Conservation (phyloP, 768 basidiomycete species). For the Agaricus subrufescens region DNA sequence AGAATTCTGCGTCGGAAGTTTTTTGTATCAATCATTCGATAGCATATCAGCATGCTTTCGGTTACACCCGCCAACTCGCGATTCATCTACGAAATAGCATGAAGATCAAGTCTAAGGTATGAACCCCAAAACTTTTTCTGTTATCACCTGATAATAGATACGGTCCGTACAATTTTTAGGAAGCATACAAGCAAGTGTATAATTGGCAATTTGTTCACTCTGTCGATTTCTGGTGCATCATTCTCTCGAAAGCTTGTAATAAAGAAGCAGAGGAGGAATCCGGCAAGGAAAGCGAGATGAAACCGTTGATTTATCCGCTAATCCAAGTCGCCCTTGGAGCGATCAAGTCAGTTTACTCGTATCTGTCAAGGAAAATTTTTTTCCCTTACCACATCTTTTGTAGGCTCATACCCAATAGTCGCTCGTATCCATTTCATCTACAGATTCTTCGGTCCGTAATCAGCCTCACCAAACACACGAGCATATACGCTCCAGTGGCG, state of each 20-base stretch:
- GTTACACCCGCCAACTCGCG: constrained; percentile 92
- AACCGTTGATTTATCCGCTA: constrained; percentile 90
- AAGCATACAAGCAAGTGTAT: constrained; percentile 91
- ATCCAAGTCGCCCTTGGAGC: constrained; percentile 93
- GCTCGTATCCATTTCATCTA: constrained; percentile 93
- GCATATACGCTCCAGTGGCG: constrained; percentile 82
- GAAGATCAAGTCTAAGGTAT: constrained; percentile 81
- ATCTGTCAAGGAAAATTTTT: background rate
- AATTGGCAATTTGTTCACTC: constrained; percentile 99
- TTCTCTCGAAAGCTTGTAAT: constrained; percentile 79
- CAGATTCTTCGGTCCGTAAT: constrained; percentile 87
- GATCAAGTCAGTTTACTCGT: constrained; percentile 62
- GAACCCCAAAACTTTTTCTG: constrained; percentile 10
- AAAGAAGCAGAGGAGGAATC: constrained; percentile 45
- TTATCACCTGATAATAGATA: background rate
- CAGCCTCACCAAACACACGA: constrained; percentile 78
- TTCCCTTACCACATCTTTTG: constrained; percentile 21
- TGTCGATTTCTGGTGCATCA: constrained; percentile 93
- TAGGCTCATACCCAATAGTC: constrained; percentile 87
- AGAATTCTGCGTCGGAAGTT: constrained; percentile 92
- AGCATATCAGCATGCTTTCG: constrained; percentile 93
- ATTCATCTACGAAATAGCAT: constrained; percentile 89
- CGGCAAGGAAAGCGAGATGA: constrained; percentile 68
- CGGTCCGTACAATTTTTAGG: constrained; percentile 36
- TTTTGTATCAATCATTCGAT: constrained; percentile 72